phyloP scores from a whole-genome alignment of 768 basidiomycete species.

The Boletales sp. region DNA sequence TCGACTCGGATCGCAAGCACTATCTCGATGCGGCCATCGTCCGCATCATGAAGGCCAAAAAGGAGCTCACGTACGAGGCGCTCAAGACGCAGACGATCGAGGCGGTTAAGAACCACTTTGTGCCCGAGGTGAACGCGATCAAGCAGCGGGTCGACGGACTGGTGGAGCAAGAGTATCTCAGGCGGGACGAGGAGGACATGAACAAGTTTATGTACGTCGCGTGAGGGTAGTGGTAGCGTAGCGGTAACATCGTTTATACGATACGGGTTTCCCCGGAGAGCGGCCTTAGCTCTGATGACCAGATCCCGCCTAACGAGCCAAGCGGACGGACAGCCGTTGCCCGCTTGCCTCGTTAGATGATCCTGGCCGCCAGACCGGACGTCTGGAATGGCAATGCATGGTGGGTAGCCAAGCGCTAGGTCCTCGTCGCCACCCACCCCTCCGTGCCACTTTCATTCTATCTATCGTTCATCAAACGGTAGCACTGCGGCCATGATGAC shows the following conservation, averaged over 20 bases:
- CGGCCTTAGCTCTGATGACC: neutral
- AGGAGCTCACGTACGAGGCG: constrained; percentile 75
- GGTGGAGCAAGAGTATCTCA: constrained; percentile 85
- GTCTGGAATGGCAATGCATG: neutral
- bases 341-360: constrained; percentile 4
- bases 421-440: too few species aligned
- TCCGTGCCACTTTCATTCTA: too few species aligned
- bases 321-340: neutral
- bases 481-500: too few species aligned
- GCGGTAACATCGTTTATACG: too few species aligned
- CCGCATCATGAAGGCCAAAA: constrained; percentile 91
- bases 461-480: too few species aligned
- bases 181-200: constrained; percentile 68
- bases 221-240: constrained; percentile 25
- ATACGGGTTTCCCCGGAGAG: too few species aligned
- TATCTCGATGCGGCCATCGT: constrained; percentile 94
- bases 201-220: constrained; percentile 80
- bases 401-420: too few species aligned
- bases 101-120: constrained; percentile 84
- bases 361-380: neutral
- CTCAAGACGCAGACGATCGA: constrained; percentile 82
- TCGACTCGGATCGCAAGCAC: constrained; percentile 83
- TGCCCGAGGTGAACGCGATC: constrained; percentile 78
- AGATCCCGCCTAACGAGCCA: neutral
- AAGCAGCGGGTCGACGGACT: constrained; percentile 80